phyloP scores from a whole-genome alignment of 257 asterid species.

The Cynanchum wilfordii region DNA sequence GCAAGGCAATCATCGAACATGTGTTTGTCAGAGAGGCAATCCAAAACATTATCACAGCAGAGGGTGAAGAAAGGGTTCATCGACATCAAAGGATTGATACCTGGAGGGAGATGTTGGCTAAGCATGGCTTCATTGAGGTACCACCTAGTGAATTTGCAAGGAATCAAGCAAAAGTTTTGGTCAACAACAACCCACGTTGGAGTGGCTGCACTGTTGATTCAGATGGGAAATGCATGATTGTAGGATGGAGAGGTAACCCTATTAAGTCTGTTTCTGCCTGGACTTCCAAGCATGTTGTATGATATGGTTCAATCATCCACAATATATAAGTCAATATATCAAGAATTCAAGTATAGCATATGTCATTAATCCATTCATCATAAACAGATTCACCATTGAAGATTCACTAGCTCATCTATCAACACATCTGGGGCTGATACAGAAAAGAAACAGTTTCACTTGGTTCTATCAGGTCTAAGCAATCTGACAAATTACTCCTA shows the following conservation, averaged over 20 bases:
- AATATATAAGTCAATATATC: background rate
- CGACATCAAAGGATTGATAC: constrained; percentile 21
- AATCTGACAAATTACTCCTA: too few species aligned
- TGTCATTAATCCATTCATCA: too few species aligned
- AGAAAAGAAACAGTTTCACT: background rate
- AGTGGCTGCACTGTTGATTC: constrained; percentile 26
- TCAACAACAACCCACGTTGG: constrained; percentile 26
- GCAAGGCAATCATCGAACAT: constrained; percentile 24
- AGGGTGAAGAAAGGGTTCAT: constrained; percentile 23
- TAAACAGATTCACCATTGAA: too few species aligned
- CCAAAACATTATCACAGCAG: constrained; percentile 13
- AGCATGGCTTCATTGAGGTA: constrained; percentile 28
- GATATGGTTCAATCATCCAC: background rate
- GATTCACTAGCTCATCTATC: too few species aligned
- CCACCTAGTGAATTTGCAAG: constrained; percentile 33
- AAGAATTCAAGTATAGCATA: too few species aligned
- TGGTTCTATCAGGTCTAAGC: background rate
- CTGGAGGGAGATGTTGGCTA: constrained; percentile 32
- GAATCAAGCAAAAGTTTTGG: constrained; percentile 33
- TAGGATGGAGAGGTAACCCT: constrained; percentile 45
- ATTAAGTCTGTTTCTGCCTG: constrained; percentile 38
- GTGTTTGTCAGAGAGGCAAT: constrained; percentile 15
- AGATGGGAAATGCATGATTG: constrained; percentile 34
- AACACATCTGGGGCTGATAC: background rate
- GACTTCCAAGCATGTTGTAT: constrained; percentile 9